These are phyloP conservation scores for Diaporthe vaccinii DNA, from an alignment of 2,329 filamentous ascomycete genomes.

Conservation along the genomic window DNA sequence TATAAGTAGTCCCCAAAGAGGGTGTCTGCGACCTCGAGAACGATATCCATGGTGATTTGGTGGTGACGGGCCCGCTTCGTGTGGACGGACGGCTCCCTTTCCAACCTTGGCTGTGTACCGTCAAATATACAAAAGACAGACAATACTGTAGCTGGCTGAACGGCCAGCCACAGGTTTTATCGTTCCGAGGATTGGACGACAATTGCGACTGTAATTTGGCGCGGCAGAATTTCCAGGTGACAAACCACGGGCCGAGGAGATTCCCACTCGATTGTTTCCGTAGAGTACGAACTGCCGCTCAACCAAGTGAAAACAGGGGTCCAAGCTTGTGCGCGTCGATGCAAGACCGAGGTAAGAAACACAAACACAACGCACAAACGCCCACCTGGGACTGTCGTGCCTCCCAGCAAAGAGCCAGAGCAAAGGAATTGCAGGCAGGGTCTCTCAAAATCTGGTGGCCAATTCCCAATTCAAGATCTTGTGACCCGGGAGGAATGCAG, in stretches of 20 bases:
- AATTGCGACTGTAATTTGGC: background rate
- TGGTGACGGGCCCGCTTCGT: background rate
- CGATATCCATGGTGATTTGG: constrained; percentile 82
- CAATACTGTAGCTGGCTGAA: too few relatives aligned
- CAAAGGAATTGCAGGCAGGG: background rate
- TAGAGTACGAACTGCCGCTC: background rate
- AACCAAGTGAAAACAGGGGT: background rate
- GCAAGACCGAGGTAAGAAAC: constrained; percentile 5
- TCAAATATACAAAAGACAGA: background rate
- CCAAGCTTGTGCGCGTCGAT: background rate
- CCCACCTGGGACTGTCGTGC: background rate
- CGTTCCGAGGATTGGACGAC: background rate
- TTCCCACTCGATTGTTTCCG: background rate
- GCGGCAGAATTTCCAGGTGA: background rate
- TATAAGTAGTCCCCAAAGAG: constrained; percentile 86
- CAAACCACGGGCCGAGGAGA: background rate
- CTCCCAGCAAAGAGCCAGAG: background rate
- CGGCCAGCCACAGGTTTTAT: background rate
- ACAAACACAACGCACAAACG: background rate
- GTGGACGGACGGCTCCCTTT: background rate
- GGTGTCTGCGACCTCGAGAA: constrained; percentile 87
- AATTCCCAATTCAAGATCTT: constrained; percentile 4
- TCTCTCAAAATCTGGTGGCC: background rate
- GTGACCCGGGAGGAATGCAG: background rate
- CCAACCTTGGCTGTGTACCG: background rate